Evolutionary conservation across 2,329 filamentous ascomycete species (phyloP).

Genomic region (Colletotrichum tanaceti): DNA sequence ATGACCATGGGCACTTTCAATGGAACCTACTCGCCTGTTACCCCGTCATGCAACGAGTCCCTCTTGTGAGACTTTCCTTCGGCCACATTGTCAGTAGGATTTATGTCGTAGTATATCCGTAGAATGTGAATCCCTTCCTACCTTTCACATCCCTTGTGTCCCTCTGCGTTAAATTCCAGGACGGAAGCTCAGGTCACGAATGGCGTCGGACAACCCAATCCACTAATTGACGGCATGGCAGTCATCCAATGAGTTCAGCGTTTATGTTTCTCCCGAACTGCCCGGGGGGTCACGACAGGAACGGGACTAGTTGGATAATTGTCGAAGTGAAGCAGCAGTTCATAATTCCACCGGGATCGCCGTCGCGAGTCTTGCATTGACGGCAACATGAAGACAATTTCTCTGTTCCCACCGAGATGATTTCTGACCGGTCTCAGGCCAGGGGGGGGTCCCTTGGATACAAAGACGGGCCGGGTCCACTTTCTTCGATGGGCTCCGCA

Average conservation of each 20-base stretch:
- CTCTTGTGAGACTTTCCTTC: background rate
- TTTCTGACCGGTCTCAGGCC: constrained; percentile 24
- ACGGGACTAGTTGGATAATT: no score
- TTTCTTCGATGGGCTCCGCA: constrained; percentile 28
- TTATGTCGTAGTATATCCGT: no score
- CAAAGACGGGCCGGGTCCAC: constrained; percentile 35
- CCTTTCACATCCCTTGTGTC: no score
- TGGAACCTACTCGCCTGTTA: constrained; percentile 39
- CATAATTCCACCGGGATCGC: constrained; percentile 18
- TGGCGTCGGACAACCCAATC: no score
- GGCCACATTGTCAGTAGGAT: no score
- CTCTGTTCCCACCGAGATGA: constrained; percentile 32
- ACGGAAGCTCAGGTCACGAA: no score
- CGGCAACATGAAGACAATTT: constrained; percentile 38
- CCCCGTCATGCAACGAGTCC: constrained; percentile 27
- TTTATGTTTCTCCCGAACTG: no score
- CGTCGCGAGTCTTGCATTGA: constrained; percentile 32
- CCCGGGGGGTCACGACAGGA: no score
- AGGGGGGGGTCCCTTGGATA: constrained; percentile 16
- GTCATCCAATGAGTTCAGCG: no score
- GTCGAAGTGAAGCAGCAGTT: background rate
- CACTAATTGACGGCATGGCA: no score
- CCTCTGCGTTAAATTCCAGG: no score
- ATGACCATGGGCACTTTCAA: constrained; percentile 36
- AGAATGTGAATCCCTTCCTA: no score